Base-by-base conservation (phyloP, 2,329 filamentous ascomycete species). In the Pseudogymnoascus sp. region DNA sequence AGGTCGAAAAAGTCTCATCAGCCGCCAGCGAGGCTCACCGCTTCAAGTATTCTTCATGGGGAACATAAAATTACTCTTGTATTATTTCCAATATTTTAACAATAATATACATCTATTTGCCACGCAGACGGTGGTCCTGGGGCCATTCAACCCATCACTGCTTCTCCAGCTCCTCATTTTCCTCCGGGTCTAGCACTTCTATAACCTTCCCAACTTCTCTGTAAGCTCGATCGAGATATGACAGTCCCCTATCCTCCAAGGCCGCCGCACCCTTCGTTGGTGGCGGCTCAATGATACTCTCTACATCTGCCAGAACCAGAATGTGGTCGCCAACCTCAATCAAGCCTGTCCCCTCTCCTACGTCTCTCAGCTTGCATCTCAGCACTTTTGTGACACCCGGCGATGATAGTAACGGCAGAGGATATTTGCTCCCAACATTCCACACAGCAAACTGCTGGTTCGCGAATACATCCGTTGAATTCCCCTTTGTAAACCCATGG, bases 261-360 rank as follows among this genome's bases (percentile, higher is more conserved):
- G 26, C 19, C 3, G 28, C 62, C n/a, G 33, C 21, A 19, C 50
- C 36, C 61, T 64, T 50, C 3, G 28, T 28, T 36, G 38, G 50
- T 21, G 63, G 50, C 4, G 64, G 60, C 36, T 65, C 63, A 33
- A 67, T 53, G 57, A 71, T 65, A 3, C 63, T 65, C 6, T 35
- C 47, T 9, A 74, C 68, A 38, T 66, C 65, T 7, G 66, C 72
- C 50, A 73, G 31, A 60, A 73, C 66, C 38, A 73, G 31, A 3
- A 67, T 65, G 67, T 73, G 71, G 65, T 73, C 69, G 4, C 71
- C 69, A 28, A 72, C 67, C 28, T 65, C 59, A 13, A 71, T 64
- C 17, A 70, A 61, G 2, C 68, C 69, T 23, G 17, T 23, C 1
- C 47, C 62, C 35, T 35, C 62, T 42, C 47, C 60, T 40, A 57